Evolutionary conservation across 169 alveolate genomes (phyloP).

Genomic region (Toxoplasma gondii): DNA sequence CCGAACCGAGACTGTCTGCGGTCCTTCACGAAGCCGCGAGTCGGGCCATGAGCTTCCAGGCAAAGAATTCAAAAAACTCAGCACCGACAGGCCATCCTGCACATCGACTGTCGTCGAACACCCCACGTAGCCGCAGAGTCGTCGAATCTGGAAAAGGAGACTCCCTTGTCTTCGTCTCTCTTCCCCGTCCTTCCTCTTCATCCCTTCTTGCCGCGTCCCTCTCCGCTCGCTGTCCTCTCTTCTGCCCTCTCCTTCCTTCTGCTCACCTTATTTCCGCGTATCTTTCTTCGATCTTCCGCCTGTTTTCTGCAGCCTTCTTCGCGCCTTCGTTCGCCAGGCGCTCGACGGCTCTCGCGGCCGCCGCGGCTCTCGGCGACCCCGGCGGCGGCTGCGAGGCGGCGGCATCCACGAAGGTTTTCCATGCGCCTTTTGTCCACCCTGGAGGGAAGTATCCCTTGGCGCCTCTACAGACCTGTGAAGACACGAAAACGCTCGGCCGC

Average conservation of each 20-base stretch:
- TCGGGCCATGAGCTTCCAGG: no score
- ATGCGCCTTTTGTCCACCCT: conserved; percentile 60
- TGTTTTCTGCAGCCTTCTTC: neutral
- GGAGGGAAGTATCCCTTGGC: conserved; percentile 58
- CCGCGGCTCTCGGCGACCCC: neutral
- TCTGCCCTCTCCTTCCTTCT: neutral
- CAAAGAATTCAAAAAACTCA: no score
- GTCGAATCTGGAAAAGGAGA: no score
- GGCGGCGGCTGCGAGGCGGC: conserved; percentile 19
- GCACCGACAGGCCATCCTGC: no score
- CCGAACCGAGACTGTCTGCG: no score
- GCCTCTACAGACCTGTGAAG: conserved; percentile 61
- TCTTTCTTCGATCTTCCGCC: conserved; percentile 14
- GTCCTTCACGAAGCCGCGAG: no score
- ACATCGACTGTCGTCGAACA: no score
- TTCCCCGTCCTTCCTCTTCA: no score
- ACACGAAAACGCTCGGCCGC: neutral
- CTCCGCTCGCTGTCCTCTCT: no score
- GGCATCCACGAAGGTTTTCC: conserved; percentile 58
- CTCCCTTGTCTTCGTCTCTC: no score
- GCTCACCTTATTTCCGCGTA: neutral
- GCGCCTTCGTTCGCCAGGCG: conserved; percentile 25
- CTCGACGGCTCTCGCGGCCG: neutral
- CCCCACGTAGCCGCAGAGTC: no score
- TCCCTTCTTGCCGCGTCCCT: no score